Conservation (phyloP, 495 filamentous ascomycete species). For the Hypomontagnella submonticulosa region DNA sequence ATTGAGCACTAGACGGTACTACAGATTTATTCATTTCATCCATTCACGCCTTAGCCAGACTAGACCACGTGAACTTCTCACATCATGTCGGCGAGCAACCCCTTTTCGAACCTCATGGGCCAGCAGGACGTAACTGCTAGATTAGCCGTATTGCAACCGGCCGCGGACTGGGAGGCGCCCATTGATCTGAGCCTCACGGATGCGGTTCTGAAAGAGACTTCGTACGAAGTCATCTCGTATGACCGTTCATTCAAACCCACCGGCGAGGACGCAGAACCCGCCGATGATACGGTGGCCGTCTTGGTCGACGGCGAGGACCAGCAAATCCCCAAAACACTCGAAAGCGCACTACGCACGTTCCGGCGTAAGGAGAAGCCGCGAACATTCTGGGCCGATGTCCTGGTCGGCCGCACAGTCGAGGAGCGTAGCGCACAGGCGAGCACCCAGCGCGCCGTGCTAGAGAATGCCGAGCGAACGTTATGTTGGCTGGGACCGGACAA, state of each 20-base stretch:
- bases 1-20: too few species aligned
- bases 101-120: slow-evolving; percentile 20
- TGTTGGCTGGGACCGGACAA: slow-evolving; percentile 42
- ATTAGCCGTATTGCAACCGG: slow-evolving; percentile 38
- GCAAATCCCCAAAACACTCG: slow-evolving; percentile 33
- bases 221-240: slow-evolving; percentile 47
- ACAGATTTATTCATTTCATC: background rate
- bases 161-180: slow-evolving; percentile 27
- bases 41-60: background rate
- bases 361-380: slow-evolving; percentile 40
- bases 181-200: slow-evolving; percentile 37
- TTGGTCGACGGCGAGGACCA: slow-evolving; percentile 28
- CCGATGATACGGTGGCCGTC: slow-evolving; percentile 7
- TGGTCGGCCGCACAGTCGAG: slow-evolving; percentile 37
- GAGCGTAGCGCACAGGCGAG: slow-evolving; percentile 35
- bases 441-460: slow-evolving; percentile 23
- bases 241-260: slow-evolving; percentile 27
- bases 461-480: slow-evolving; percentile 41
- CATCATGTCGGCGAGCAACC: slow-evolving; percentile 25
- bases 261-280: background rate
- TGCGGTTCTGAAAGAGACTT: slow-evolving; percentile 28
- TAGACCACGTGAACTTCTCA: background rate
- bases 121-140: slow-evolving; percentile 7
- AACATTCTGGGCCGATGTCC: slow-evolving; percentile 43
- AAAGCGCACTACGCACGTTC: slow-evolving; percentile 37